Conservation (phyloP, 305 asterid genomes). For the Solanum chacoense region DNA sequence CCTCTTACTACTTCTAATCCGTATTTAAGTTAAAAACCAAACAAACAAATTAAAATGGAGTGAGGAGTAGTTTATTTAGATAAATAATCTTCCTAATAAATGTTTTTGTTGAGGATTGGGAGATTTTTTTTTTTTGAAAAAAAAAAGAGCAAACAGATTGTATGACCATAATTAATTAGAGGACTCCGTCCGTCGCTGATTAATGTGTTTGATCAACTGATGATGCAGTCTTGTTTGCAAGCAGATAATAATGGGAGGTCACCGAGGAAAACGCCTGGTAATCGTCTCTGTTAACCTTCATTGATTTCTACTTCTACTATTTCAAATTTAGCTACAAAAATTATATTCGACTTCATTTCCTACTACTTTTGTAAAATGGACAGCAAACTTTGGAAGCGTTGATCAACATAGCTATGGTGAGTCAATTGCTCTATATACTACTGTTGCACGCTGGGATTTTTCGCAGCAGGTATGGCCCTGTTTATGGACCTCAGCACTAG, state of each 20-base stretch:
- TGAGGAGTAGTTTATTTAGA: not conserved
- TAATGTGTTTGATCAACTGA: not conserved
- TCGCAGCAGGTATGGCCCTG: constrained; percentile 31
- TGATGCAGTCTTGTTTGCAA: constrained; percentile 60
- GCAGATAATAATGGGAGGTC: constrained; percentile 82
- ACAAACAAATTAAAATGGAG: no score
- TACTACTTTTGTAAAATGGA: not conserved
- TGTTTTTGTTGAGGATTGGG: no score
- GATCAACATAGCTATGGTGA: constrained; percentile 36
- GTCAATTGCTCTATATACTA: constrained; percentile 50
- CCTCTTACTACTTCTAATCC: not conserved
- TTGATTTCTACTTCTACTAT: not conserved
- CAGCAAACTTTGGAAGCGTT: constrained; percentile 86
- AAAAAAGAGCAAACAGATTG: no score
- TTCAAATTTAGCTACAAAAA: not conserved
- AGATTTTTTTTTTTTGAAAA: no score
- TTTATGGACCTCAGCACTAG: constrained; percentile 8
- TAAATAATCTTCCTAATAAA: no score
- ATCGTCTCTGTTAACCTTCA: not conserved
- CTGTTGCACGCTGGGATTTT: constrained; percentile 52
- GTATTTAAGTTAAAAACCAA: not conserved
- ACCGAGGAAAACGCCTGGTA: constrained; percentile 71
- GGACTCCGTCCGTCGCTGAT: not conserved
- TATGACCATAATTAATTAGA: no score
- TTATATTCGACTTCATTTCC: not conserved